Percentiles rank a stretch among this genome's conserved stretches.
Evolutionary conservation across 2,329 filamentous ascomycete genomes (phyloP).

Genomic region (Fusarium xylarioides): DNA sequence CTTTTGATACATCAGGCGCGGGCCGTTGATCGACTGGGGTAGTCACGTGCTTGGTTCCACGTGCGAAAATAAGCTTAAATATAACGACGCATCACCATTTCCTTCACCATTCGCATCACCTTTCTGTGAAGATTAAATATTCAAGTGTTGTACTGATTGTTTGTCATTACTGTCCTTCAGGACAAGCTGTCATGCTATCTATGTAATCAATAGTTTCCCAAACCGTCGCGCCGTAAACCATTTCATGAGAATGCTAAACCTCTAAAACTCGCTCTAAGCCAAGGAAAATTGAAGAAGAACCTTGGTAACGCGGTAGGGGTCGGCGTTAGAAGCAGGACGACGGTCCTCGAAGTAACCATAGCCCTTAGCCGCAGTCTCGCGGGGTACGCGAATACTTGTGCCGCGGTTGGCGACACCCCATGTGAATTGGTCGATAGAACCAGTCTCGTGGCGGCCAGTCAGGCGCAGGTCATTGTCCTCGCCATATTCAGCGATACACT

Average conservation of each 20-base stretch:
- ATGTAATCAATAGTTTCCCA: conserved; percentile 24
- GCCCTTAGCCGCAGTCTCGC: conserved; percentile 83
- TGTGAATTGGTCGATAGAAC: conserved; percentile 89
- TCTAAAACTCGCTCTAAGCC: conserved; percentile 28
- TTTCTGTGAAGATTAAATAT: too few species aligned
- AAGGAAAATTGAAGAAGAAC: conserved; percentile 61
- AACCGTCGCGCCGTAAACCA: conserved; percentile 20
- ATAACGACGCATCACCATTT: too few species aligned
- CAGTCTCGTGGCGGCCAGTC: conserved; percentile 94
- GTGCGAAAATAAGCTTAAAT: too few species aligned
- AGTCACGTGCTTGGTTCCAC: too few species aligned
- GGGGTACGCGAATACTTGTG: conserved; percentile 90
- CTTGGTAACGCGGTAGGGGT: conserved; percentile 84
- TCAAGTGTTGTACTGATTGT: neutral
- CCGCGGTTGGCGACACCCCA: conserved; percentile 95
- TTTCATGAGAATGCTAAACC: neutral
- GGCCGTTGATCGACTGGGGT: too few species aligned
- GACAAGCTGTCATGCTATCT: conserved; percentile 25
- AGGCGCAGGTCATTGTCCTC: conserved; percentile 96
- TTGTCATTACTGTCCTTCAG: conserved; percentile 19
- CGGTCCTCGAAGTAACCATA: conserved; percentile 95
- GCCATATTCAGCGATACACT: conserved; percentile 94
- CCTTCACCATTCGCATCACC: too few species aligned
- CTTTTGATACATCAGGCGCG: too few species aligned
- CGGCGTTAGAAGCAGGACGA: conserved; percentile 84